A percentile compares a stretch with the other conserved stretches of the same genome.
phyloP scores from a whole-genome alignment of 2,329 filamentous ascomycete species.

The Sporothrix phasma region DNA sequence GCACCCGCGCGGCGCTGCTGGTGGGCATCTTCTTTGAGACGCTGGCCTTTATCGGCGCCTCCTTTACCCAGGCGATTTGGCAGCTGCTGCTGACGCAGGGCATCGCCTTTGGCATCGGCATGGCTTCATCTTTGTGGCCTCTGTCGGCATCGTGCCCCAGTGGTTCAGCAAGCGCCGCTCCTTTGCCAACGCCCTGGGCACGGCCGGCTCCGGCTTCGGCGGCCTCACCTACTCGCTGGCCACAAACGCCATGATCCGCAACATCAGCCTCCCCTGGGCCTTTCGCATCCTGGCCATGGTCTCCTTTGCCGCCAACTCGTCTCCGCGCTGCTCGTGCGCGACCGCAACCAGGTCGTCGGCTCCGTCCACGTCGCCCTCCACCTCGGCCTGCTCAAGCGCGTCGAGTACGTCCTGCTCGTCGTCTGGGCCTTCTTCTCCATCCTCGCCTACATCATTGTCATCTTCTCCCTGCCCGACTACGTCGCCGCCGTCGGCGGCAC shows the following conservation, averaged over 20 bases:
- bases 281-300: slow-evolving; percentile 57
- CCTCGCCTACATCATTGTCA: slow-evolving; percentile 64
- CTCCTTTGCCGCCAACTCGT: slow-evolving; percentile 53
- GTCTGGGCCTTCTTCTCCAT: slow-evolving; percentile 62
- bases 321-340: slow-evolving; percentile 54
- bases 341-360: slow-evolving; percentile 62
- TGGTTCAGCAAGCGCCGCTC: slow-evolving; percentile 63
- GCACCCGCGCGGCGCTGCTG: slow-evolving; percentile 54
- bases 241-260: slow-evolving; percentile 56
- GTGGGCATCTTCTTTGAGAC: slow-evolving; percentile 56
- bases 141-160: slow-evolving; percentile 57
- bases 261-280: slow-evolving; percentile 55
- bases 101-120: slow-evolving; percentile 64
- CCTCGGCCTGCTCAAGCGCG: slow-evolving; percentile 46
- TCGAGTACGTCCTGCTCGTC: slow-evolving; percentile 55
- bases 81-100: slow-evolving; percentile 69
- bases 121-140: slow-evolving; percentile 65
- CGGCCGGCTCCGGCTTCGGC: slow-evolving; percentile 65
- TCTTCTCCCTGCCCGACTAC: slow-evolving; percentile 69
- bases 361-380: slow-evolving; percentile 60
- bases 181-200: slow-evolving; percentile 57
- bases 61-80: slow-evolving; percentile 59
- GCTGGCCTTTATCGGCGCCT: slow-evolving; percentile 56
- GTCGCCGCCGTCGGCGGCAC: slow-evolving; percentile 57
- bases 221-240: slow-evolving; percentile 60